phyloP scores from a whole-genome alignment of 192 early-diverging fungal species.

The Coemansia sp. region DNA sequence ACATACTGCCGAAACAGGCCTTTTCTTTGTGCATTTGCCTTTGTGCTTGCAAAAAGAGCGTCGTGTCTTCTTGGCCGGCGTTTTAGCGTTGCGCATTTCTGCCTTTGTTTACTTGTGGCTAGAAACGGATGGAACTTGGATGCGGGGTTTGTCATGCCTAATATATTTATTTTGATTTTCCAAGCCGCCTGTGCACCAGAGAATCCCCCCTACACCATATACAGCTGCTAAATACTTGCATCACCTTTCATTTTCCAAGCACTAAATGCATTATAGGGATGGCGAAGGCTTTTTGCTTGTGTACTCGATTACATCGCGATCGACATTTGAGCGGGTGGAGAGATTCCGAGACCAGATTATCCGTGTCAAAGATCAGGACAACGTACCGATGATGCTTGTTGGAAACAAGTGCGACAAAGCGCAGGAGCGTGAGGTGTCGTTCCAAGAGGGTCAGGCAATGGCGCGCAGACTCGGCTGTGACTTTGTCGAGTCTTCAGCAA shows the following conservation, averaged over 20 bases:
- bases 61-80: background rate
- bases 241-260: background rate
- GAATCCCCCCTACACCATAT: background rate
- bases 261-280: slow-evolving; percentile 46
- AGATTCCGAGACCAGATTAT: slow-evolving; percentile 84
- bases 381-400: slow-evolving; percentile 87
- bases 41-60: slow-evolving; percentile 1
- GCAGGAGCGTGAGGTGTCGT: slow-evolving; percentile 80
- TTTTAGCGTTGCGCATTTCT: background rate
- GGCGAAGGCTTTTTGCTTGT: slow-evolving; percentile 91
- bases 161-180: slow-evolving; percentile 3
- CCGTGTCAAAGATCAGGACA: slow-evolving; percentile 88
- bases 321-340: slow-evolving; percentile 86
- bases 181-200: background rate
- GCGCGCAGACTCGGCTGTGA: slow-evolving; percentile 73
- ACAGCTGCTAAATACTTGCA: background rate
- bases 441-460: slow-evolving; percentile 79
- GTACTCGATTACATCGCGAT: slow-evolving; percentile 85
- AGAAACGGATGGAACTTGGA: background rate
- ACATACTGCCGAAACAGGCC: slow-evolving; percentile 2
- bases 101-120: background rate
- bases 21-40: slow-evolving; percentile 1
- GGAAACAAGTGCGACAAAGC: slow-evolving; percentile 92
- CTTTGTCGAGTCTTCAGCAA: slow-evolving; percentile 89
- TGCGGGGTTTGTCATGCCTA: background rate